Evolutionary conservation across 2,329 filamentous ascomycete genomes (phyloP).

Genomic region (Pyrenophora teres): DNA sequence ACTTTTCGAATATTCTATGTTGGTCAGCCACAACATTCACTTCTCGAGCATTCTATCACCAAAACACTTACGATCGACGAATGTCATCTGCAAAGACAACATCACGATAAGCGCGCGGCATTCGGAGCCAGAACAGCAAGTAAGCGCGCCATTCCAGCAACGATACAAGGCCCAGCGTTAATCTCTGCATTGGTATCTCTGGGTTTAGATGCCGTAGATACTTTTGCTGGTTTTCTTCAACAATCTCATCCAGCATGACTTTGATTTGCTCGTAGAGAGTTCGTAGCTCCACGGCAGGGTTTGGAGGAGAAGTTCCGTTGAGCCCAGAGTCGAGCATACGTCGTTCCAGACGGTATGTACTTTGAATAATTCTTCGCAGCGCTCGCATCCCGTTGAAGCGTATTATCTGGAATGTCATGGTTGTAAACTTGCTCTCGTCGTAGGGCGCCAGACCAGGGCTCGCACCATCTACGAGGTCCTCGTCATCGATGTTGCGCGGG

Average conservation of each 20-base stretch:
- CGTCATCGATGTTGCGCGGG: conserved; percentile 47
- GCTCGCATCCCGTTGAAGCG: conserved; percentile 43
- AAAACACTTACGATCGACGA: conserved; percentile 38
- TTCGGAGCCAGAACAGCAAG: conserved; percentile 47
- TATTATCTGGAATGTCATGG: conserved; percentile 45
- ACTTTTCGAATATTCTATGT: conserved; percentile 46
- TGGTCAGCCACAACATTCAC: not conserved
- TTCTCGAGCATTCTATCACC: not conserved
- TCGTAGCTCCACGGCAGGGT: conserved; percentile 42
- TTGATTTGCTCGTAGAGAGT: conserved; percentile 45
- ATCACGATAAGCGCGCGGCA: conserved; percentile 45
- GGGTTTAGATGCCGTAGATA: conserved; percentile 40
- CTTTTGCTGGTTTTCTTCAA: conserved; percentile 41
- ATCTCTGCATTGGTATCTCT: conserved; percentile 38
- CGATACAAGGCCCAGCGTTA: conserved; percentile 38
- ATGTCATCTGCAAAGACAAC: conserved; percentile 44
- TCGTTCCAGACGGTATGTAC: conserved; percentile 45
- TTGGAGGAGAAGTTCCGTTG: conserved; percentile 39
- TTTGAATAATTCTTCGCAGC: conserved; percentile 44
- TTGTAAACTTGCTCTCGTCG: conserved; percentile 40
- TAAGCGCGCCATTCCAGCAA: conserved; percentile 47
- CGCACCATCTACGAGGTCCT: conserved; percentile 45
- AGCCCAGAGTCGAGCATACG: conserved; percentile 43
- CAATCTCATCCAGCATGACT: conserved; percentile 42
- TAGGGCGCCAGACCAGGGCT: conserved; percentile 38